Evolutionary conservation across 2,329 filamentous ascomycete species (phyloP).

Genomic region (Trichoderma sp.): DNA sequence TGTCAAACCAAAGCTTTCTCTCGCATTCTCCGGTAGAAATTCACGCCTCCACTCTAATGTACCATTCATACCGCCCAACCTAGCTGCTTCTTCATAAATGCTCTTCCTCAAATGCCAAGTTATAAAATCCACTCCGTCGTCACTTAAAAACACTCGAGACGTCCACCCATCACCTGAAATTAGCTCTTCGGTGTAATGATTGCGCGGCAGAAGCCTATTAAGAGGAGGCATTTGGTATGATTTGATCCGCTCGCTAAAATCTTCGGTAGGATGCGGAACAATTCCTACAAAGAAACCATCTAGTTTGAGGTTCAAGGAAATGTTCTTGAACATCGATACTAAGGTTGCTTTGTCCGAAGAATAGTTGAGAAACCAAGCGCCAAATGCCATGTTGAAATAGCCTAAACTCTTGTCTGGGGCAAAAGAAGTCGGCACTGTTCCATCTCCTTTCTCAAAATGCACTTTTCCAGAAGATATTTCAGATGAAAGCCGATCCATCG

Average conservation of each 20-base stretch:
- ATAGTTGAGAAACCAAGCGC: constrained; percentile 30
- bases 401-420: neutral
- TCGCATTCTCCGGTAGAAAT: neutral
- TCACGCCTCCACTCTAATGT: constrained; percentile 17
- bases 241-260: neutral
- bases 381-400: constrained; percentile 18
- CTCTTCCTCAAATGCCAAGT: constrained; percentile 28
- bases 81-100: constrained; percentile 28
- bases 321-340: constrained; percentile 26
- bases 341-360: constrained; percentile 2
- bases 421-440: neutral
- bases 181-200: neutral
- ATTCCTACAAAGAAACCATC: constrained; percentile 29
- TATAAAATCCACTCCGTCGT: constrained; percentile 18
- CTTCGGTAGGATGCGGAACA: constrained; percentile 19
- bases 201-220: neutral
- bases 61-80: constrained; percentile 24
- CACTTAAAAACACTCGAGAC: neutral
- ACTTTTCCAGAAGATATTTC: neutral
- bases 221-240: neutral
- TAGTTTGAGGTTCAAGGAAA: constrained; percentile 28
- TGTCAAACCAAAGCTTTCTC: neutral
- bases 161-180: neutral
- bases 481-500: neutral
- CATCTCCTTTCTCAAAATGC: neutral